Percentiles rank a stretch among this genome's conserved stretches.
Conservation (phyloP, 768 basidiomycete genomes). For the Ramaria rubella region DNA sequence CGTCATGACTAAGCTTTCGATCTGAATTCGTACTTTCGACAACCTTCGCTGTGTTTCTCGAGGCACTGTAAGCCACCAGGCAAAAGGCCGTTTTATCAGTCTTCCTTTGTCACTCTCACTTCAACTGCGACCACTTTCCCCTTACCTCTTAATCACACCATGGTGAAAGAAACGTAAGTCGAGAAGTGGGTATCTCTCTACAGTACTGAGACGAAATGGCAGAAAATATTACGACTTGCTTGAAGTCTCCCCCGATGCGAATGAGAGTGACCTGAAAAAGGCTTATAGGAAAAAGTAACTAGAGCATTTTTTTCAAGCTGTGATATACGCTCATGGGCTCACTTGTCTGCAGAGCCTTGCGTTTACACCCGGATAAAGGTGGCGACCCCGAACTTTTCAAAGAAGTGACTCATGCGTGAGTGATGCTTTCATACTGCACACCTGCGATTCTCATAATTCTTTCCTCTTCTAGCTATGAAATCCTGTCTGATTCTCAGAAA, state of each 20-base stretch:
- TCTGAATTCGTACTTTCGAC: conserved; percentile 36
- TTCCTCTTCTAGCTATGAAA: conserved; percentile 63
- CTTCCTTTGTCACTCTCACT: conserved; percentile 1
- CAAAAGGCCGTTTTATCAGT: conserved; percentile 12
- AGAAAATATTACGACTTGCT: conserved; percentile 93
- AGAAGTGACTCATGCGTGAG: conserved; percentile 92
- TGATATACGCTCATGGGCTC: background rate
- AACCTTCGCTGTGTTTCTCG: conserved; percentile 22
- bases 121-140: conserved; percentile 5
- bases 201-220: conserved; percentile 8
- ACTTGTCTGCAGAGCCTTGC: conserved; percentile 59
- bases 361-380: conserved; percentile 89
- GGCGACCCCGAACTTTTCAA: conserved; percentile 97
- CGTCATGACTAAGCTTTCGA: conserved; percentile 9
- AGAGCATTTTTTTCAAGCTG: background rate
- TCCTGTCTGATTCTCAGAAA: conserved; percentile 83
- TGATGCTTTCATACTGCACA: conserved; percentile 18
- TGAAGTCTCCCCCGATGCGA: conserved; percentile 72
- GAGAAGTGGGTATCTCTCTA: background rate
- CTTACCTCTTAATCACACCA: conserved; percentile 22
- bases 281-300: conserved; percentile 88
- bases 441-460: background rate
- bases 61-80: conserved; percentile 15
- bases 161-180: conserved; percentile 68
- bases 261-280: conserved; percentile 85